Evolutionary conservation across 2,329 filamentous ascomycete genomes (phyloP).

Genomic region (Tolypocladium album): DNA sequence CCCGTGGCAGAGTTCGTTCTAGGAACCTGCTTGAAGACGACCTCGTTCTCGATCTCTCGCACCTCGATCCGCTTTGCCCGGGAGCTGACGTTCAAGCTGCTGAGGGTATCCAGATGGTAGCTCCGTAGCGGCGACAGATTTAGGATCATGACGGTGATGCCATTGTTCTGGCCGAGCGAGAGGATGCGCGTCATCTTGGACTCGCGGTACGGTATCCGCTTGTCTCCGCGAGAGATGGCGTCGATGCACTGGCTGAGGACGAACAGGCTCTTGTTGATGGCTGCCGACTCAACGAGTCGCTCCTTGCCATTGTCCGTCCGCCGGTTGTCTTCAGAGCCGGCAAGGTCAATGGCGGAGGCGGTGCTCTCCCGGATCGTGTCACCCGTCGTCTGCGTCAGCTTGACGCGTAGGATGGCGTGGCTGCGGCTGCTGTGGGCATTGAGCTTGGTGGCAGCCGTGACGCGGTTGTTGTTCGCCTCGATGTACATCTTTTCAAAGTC

Average conservation of each 20-base stretch:
- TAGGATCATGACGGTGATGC: conserved; percentile 91
- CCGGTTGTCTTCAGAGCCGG: conserved; percentile 90
- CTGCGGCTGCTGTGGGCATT: conserved; percentile 86
- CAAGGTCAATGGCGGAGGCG: conserved; percentile 87
- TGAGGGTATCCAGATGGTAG: conserved; percentile 88
- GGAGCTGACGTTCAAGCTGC: conserved; percentile 89
- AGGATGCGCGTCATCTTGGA: conserved; percentile 96
- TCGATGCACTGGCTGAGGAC: conserved; percentile 93
- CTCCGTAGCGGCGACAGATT: conserved; percentile 86
- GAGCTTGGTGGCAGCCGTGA: conserved; percentile 83
- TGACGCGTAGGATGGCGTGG: conserved; percentile 85
- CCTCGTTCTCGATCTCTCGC: conserved; percentile 89
- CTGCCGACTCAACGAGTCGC: conserved; percentile 84
- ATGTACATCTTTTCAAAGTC: conserved; percentile 88
- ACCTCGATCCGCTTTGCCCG: conserved; percentile 94
- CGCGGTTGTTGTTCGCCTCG: conserved; percentile 81
- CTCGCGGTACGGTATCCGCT: conserved; percentile 82
- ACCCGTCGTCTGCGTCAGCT: conserved; percentile 65
- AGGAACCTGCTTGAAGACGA: conserved; percentile 70
- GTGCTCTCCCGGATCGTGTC: conserved; percentile 65
- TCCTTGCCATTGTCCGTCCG: conserved; percentile 91
- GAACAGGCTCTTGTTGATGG: conserved; percentile 96
- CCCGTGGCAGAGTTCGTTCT: conserved; percentile 34
- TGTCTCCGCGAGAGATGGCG: conserved; percentile 67
- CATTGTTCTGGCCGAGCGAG: conserved; percentile 86